Conservation (phyloP, 768 basidiomycete species). For the Leccinum arenicola region DNA sequence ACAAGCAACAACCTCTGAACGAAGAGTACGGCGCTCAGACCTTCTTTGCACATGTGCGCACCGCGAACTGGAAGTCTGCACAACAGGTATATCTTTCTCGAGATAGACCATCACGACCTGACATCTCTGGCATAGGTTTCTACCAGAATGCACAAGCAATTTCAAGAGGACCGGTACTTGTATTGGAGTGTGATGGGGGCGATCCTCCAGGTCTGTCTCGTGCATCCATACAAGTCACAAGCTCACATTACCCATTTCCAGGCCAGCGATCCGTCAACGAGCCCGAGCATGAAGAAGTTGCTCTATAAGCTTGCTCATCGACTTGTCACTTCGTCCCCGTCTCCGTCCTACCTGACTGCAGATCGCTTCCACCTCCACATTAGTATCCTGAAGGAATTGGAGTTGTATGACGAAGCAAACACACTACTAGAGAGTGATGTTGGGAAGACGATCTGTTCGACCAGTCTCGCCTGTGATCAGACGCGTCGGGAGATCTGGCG, state of each 20-base stretch:
- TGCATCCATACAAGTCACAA: not conserved
- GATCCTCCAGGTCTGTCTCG: slow-evolving; percentile 62
- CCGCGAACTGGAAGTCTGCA: slow-evolving; percentile 81
- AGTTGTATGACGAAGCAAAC: slow-evolving; percentile 67
- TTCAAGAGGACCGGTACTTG: slow-evolving; percentile 75
- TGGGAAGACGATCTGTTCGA: slow-evolving; percentile 63
- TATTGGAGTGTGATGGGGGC: slow-evolving; percentile 84
- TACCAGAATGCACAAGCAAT: slow-evolving; percentile 79
- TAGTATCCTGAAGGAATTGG: slow-evolving; percentile 64
- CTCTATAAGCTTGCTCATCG: slow-evolving; percentile 78
- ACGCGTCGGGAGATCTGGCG: slow-evolving; percentile 70
- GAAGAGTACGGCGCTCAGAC: slow-evolving; percentile 83
- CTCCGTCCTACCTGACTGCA: slow-evolving; percentile 59
- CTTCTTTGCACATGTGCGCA: slow-evolving; percentile 81
- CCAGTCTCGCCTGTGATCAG: slow-evolving; percentile 73
- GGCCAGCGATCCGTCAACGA: slow-evolving; percentile 70
- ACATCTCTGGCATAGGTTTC: slow-evolving; percentile 50
- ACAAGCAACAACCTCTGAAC: slow-evolving; percentile 73
- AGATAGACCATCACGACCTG: not conserved
- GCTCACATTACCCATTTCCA: slow-evolving; percentile 29
- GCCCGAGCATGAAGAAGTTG: slow-evolving; percentile 58
- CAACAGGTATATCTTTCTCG: slow-evolving; percentile 56
- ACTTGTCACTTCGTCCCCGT: slow-evolving; percentile 59
- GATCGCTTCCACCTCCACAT: slow-evolving; percentile 81
- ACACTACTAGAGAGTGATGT: slow-evolving; percentile 65